Percentiles rank a stretch among this genome's conserved stretches.
phyloP scores from a whole-genome alignment of 192 early-diverging fungal genomes.

The Coemansia sp. region DNA sequence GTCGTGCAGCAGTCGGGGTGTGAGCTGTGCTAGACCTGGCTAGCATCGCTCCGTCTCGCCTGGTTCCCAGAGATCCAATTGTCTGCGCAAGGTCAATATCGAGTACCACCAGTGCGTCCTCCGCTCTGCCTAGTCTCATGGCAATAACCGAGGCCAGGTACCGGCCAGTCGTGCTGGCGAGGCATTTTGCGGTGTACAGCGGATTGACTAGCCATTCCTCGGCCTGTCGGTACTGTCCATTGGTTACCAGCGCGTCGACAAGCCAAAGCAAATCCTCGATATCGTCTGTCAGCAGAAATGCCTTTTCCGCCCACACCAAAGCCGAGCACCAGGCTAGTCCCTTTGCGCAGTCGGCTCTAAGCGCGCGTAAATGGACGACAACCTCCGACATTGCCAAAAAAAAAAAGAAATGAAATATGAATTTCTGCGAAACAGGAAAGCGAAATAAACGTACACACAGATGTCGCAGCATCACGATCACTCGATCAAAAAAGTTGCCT shows the following conservation, averaged over 20 bases:
- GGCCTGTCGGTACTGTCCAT: slow-evolving; percentile 52
- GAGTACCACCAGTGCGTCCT: slow-evolving; percentile 49
- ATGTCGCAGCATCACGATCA: too few species aligned
- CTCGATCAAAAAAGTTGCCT: too few species aligned
- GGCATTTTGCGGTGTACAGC: slow-evolving; percentile 14
- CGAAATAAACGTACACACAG: too few species aligned
- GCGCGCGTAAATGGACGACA: slow-evolving; percentile 33
- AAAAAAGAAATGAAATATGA: background rate
- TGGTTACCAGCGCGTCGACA: slow-evolving; percentile 51
- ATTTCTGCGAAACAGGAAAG: too few species aligned
- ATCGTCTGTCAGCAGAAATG: slow-evolving; percentile 28
- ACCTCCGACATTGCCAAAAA: slow-evolving; percentile 34
- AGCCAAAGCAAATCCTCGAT: slow-evolving; percentile 50
- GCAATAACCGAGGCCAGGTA: slow-evolving; percentile 51
- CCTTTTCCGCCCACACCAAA: slow-evolving; percentile 53
- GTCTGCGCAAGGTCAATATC: slow-evolving; percentile 6
- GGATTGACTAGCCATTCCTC: slow-evolving; percentile 48
- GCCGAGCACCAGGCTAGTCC: slow-evolving; percentile 53
- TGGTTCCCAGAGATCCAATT: background rate
- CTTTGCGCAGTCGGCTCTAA: slow-evolving; percentile 41
- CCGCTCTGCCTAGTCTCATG: slow-evolving; percentile 50
- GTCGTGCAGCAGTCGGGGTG: slow-evolving; percentile 6
- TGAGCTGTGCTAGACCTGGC: background rate
- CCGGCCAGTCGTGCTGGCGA: slow-evolving; percentile 25
- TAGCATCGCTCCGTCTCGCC: background rate